A percentile compares a stretch with the other conserved stretches of the same genome.
Conservation (phyloP, 306 rosid genomes). For the Macrotyloma uniflorum region DNA sequence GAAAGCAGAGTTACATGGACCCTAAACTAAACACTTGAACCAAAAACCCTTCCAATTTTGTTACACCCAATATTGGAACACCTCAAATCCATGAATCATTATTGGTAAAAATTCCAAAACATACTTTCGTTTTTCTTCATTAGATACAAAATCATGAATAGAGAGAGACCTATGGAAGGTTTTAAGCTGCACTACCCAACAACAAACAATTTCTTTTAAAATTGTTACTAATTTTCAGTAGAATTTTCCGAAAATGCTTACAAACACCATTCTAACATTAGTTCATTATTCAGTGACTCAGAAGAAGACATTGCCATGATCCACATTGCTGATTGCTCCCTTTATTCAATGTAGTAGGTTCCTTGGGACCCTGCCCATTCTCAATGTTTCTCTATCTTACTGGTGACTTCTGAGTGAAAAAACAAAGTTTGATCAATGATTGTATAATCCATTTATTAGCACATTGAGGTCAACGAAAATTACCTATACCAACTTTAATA, state of each 20-base stretch:
- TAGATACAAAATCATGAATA: neutral
- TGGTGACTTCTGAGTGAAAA: neutral
- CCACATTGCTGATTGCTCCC: constrained; percentile 58
- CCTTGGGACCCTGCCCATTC: constrained; percentile 29
- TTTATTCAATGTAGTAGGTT: constrained; percentile 56
- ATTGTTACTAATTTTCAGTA: too few relatives aligned
- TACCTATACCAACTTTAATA: constrained; percentile 30
- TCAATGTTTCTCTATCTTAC: constrained; percentile 21
- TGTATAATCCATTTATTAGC: constrained; percentile 13
- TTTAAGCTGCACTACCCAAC: neutral
- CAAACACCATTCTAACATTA: constrained; percentile 54
- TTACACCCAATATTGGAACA: constrained; percentile 7
- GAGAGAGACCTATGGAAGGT: neutral
- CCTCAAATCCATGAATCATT: constrained; percentile 20
- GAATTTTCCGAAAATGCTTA: too few relatives aligned
- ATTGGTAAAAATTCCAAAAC: constrained; percentile 28
- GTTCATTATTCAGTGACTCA: constrained; percentile 50
- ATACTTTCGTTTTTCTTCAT: neutral
- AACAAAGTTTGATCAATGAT: neutral
- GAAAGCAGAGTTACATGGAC: constrained; percentile 34
- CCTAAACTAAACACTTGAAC: constrained; percentile 54
- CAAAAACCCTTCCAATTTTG: constrained; percentile 41
- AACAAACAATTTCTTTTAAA: constrained; percentile 34
- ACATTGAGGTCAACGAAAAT: constrained; percentile 52
- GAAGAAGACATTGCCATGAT: constrained; percentile 64